Evolutionary conservation across 2,329 filamentous ascomycete species (phyloP).

Genomic region (Fusarium sp.): DNA sequence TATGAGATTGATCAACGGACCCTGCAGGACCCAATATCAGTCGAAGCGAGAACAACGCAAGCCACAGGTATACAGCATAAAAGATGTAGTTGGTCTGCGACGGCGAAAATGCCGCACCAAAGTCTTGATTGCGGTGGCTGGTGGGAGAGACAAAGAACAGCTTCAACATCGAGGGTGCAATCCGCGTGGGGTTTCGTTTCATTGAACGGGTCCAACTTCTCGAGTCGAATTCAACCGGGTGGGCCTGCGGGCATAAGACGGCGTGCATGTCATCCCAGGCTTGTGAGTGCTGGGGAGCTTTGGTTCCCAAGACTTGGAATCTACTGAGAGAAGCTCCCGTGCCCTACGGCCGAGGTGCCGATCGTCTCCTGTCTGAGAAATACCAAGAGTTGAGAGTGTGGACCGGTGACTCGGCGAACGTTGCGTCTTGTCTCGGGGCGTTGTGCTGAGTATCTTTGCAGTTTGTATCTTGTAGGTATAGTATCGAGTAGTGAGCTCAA

Average conservation of each 20-base stretch:
- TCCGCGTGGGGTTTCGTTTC: constrained; percentile 6
- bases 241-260: constrained; percentile 24
- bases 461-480: background rate
- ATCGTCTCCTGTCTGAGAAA: constrained; percentile 31
- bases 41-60: constrained; percentile 14
- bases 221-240: constrained; percentile 9
- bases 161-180: background rate
- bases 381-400: constrained; percentile 20
- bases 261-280: constrained; percentile 27
- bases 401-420: constrained; percentile 30
- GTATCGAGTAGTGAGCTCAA: background rate
- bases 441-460: background rate
- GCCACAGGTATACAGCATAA: constrained; percentile 6
- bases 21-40: constrained; percentile 26
- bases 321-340: background rate
- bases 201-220: background rate
- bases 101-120: constrained; percentile 32
- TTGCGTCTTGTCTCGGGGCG: constrained; percentile 8
- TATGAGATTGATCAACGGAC: constrained; percentile 36
- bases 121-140: constrained; percentile 10
- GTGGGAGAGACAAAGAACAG: background rate
- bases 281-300: constrained; percentile 13
- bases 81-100: background rate
- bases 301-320: constrained; percentile 7
- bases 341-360: constrained; percentile 18